These are phyloP conservation scores for Pontederia paniculata DNA, from an alignment of 176 grass and related monocot genomes.

Conservation along the genomic window DNA sequence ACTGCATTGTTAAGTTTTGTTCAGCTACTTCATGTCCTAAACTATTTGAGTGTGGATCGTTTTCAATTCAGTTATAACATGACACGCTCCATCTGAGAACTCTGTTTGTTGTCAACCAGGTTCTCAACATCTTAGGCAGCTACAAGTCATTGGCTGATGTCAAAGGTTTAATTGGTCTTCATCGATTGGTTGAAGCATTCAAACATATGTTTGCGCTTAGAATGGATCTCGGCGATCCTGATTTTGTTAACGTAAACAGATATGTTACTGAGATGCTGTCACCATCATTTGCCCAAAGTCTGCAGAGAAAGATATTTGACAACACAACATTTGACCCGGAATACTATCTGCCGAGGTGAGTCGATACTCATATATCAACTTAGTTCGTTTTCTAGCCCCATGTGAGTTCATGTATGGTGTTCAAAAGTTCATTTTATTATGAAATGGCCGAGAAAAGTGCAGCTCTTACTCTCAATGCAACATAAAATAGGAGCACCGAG, in stretches of 20 bases:
- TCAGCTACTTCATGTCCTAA: too few species aligned
- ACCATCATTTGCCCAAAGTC: slow-evolving; percentile 31
- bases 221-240: slow-evolving; percentile 75
- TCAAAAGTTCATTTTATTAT: too few species aligned
- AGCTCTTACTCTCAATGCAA: too few species aligned
- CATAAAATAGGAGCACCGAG: too few species aligned
- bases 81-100: neutral
- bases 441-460: too few species aligned
- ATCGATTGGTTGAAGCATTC: slow-evolving; percentile 57
- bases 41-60: neutral
- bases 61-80: neutral
- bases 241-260: slow-evolving; percentile 39
- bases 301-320: slow-evolving; percentile 47
- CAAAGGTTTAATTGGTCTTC: slow-evolving; percentile 47
- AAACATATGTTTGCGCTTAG: slow-evolving; percentile 67
- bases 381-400: neutral
- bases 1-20: too few species aligned
- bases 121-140: slow-evolving; percentile 62
- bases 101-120: slow-evolving; percentile 6
- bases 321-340: slow-evolving; percentile 55
- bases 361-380: neutral
- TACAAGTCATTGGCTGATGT: slow-evolving; percentile 52
- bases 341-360: slow-evolving; percentile 70
- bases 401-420: neutral
- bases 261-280: slow-evolving; percentile 64